Evolutionary conservation across 176 grass and related monocot genomes (phyloP).

Genomic region (Poa annua): DNA sequence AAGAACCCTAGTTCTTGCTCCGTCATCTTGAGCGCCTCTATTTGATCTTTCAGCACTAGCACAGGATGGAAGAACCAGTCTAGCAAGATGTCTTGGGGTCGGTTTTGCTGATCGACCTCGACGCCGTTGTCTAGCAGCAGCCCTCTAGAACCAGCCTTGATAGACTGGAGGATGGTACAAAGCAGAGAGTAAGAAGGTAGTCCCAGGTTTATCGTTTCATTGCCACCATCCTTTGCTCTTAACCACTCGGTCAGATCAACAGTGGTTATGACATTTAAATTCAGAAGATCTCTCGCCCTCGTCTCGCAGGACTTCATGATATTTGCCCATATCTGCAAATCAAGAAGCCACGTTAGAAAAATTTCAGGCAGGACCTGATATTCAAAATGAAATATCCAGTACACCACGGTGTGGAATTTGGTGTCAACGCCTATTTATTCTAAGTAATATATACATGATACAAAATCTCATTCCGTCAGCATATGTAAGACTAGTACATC

Average conservation of each 20-base stretch:
- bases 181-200: constrained; percentile 68
- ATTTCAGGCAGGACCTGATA: not conserved
- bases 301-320: constrained; percentile 70
- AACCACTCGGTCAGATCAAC: constrained; percentile 65
- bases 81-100: constrained; percentile 71
- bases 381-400: not conserved
- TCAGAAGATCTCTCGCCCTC: constrained; percentile 67
- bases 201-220: constrained; percentile 69
- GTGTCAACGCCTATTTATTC: not conserved
- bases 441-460: not conserved
- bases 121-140: constrained; percentile 61
- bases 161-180: constrained; percentile 57
- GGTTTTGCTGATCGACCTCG: constrained; percentile 67
- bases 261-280: constrained; percentile 67
- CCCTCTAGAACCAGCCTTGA: constrained; percentile 60
- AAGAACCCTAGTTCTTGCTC: constrained; percentile 74
- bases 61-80: constrained; percentile 94
- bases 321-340: constrained; percentile 67
- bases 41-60: constrained; percentile 81
- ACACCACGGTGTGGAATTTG: not conserved
- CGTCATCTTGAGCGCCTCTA: constrained; percentile 62
- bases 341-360: constrained; percentile 11
- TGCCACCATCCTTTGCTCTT: constrained; percentile 55
- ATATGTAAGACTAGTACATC: not conserved
- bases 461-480: not conserved